Percentiles rank a stretch among this genome's conserved stretches.
These are phyloP conservation scores for Lecanicillium sp. DNA, from an alignment of 2,329 filamentous ascomycete species.

Conservation along the genomic window DNA sequence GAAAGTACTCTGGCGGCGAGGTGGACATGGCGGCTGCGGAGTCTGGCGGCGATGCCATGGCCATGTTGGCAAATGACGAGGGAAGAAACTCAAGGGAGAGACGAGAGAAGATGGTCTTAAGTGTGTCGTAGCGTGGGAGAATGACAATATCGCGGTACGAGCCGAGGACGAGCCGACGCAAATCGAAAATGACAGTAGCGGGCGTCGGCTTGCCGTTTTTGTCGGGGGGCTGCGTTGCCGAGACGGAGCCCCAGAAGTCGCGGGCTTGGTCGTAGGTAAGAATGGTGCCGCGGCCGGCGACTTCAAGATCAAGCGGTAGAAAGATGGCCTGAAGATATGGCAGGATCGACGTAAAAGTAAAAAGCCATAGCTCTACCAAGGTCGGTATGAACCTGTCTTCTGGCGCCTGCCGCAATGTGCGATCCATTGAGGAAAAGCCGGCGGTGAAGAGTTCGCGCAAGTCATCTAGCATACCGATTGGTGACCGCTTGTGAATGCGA, in stretches of 20 bases:
- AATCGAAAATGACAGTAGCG: constrained; percentile 60
- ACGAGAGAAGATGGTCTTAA: constrained; percentile 86
- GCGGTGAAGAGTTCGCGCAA: constrained; percentile 68
- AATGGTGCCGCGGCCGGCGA: constrained; percentile 74
- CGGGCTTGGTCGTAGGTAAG: constrained; percentile 72
- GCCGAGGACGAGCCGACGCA: constrained; percentile 81
- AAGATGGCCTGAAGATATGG: constrained; percentile 96
- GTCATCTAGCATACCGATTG: constrained; percentile 68
- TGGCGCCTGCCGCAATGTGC: constrained; percentile 68
- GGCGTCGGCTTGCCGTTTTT: constrained; percentile 38
- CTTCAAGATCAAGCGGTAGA: constrained; percentile 85
- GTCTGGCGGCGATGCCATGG: constrained; percentile 47
- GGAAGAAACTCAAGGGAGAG: constrained; percentile 75
- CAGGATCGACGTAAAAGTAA: constrained; percentile 83
- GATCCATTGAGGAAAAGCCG: constrained; percentile 81
- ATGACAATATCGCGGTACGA: constrained; percentile 87
- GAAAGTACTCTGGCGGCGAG: constrained; percentile 44
- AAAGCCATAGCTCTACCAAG: constrained; percentile 88
- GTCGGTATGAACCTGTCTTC: constrained; percentile 87
- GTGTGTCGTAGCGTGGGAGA: constrained; percentile 77
- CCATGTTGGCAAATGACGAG: constrained; percentile 45
- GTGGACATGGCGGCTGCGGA: constrained; percentile 45
- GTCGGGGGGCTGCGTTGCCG: constrained; percentile 34
- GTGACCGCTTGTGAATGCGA: constrained; percentile 67
- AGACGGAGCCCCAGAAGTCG: constrained; percentile 82